phyloP scores from a whole-genome alignment of 495 filamentous ascomycete genomes.

The Mycothermus thermophilus region DNA sequence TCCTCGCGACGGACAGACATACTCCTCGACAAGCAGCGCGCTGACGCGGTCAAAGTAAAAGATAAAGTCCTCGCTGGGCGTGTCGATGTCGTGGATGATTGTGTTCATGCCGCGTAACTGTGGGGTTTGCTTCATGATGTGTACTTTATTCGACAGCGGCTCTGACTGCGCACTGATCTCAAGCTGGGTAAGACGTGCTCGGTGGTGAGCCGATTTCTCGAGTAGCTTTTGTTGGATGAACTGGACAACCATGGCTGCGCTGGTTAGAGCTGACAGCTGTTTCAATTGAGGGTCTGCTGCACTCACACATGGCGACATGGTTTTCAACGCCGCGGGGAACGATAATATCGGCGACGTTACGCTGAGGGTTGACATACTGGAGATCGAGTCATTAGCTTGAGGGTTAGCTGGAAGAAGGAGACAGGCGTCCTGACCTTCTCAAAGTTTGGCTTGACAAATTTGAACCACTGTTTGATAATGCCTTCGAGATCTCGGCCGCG shows the following conservation, averaged over 20 bases:
- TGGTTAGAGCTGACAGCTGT: slow-evolving; percentile 15
- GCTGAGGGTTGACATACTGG: slow-evolving; percentile 78
- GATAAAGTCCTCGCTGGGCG: slow-evolving; percentile 76
- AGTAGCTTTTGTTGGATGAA: slow-evolving; percentile 72
- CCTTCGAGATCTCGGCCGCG: slow-evolving; percentile 81
- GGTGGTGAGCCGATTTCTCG: slow-evolving; percentile 75
- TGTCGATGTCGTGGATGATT: slow-evolving; percentile 69
- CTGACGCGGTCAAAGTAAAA: slow-evolving; percentile 90
- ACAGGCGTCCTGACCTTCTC: slow-evolving; percentile 33
- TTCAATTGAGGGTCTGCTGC: background rate
- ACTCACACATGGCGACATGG: slow-evolving; percentile 71
- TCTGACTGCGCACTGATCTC: slow-evolving; percentile 52
- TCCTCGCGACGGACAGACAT: background rate
- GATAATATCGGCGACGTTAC: slow-evolving; percentile 81
- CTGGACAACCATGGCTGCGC: slow-evolving; percentile 73
- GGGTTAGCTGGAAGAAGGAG: background rate
- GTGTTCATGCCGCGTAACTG: slow-evolving; percentile 83
- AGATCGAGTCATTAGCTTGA: background rate
- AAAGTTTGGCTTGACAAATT: slow-evolving; percentile 91
- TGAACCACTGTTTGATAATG: slow-evolving; percentile 96
- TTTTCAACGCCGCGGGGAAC: slow-evolving; percentile 92
- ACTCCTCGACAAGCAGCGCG: slow-evolving; percentile 74
- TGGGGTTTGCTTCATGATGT: slow-evolving; percentile 54
- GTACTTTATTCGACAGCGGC: slow-evolving; percentile 57
- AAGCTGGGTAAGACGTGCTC: slow-evolving; percentile 57